These are phyloP conservation scores for Puccinia triticina DNA, from an alignment of 1,284 basidiomycete species.

Conservation along the genomic window DNA sequence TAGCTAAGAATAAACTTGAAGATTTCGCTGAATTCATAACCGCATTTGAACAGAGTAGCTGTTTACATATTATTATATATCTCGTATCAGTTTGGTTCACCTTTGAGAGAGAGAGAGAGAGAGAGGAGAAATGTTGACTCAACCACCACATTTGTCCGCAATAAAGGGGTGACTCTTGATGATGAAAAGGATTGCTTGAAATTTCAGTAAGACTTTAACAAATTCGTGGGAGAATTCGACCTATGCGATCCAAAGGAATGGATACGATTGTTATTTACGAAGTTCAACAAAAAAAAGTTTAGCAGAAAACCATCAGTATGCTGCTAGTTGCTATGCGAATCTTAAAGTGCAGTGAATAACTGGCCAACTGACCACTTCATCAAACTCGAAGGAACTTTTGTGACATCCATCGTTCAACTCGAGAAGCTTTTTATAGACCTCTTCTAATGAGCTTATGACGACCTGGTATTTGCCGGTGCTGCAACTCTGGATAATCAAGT, in stretches of 20 bases:
- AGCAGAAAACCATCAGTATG: neutral
- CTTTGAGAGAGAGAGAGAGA: neutral
- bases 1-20: conserved; percentile 26
- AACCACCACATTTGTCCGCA: conserved; percentile 10
- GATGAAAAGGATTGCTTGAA: conserved; percentile 11
- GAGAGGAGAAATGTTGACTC: neutral
- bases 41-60: conserved; percentile 18
- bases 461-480: neutral
- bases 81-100: neutral
- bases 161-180: conserved; percentile 11
- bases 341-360: neutral
- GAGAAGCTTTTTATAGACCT: neutral
- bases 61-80: neutral
- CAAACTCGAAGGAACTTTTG: neutral
- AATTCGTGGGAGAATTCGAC: conserved; percentile 2
- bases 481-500: conserved; percentile 3
- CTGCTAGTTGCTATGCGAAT: neutral
- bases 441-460: conserved; percentile 12
- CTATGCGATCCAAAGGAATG: neutral
- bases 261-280: neutral
- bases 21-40: conserved; percentile 3
- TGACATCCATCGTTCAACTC: conserved; percentile 10
- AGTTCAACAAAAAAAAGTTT: neutral
- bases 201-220: conserved; percentile 25
- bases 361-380: conserved; percentile 12